Percentiles rank a stretch among this genome's conserved stretches.
phyloP scores from a whole-genome alignment of 495 filamentous ascomycete genomes.

The Symbiotaphrina buchneri region DNA sequence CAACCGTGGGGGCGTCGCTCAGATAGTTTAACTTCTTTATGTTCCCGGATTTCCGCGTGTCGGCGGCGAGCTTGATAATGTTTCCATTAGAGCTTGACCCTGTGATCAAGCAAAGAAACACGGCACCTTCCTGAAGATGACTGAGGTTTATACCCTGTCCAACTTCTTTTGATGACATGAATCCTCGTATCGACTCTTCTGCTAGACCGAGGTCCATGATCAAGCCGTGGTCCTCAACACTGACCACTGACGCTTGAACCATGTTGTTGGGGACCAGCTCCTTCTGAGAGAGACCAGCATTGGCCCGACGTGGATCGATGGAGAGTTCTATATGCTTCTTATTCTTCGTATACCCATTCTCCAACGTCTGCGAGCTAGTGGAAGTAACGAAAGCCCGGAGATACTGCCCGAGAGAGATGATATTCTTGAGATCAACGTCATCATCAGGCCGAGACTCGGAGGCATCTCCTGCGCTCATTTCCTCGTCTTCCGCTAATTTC shows the following conservation, averaged over 20 bases:
- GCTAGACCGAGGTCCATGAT: constrained; percentile 78
- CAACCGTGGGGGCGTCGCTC: constrained; percentile 58
- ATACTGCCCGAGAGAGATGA: constrained; percentile 76
- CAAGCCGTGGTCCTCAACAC: constrained; percentile 85
- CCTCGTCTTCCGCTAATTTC: constrained; percentile 32
- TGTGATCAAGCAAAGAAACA: constrained; percentile 62
- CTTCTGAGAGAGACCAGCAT: constrained; percentile 42
- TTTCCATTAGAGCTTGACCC: constrained; percentile 57
- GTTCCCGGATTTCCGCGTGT: constrained; percentile 37
- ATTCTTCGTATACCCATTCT: constrained; percentile 25
- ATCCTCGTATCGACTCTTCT: constrained; percentile 44
- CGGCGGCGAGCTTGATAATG: constrained; percentile 67
- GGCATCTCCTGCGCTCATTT: constrained; percentile 28
- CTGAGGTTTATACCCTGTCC: constrained; percentile 30
- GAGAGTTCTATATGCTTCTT: constrained; percentile 73
- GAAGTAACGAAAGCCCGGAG: constrained; percentile 68
- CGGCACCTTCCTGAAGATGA: constrained; percentile 52
- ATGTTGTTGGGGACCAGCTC: constrained; percentile 49
- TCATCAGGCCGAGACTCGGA: too few species aligned
- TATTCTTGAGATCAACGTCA: constrained; percentile 39
- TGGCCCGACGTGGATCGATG: constrained; percentile 50
- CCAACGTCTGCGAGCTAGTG: constrained; percentile 30
- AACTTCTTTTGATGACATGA: constrained; percentile 76
- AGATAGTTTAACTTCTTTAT: constrained; percentile 50
- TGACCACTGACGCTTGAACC: constrained; percentile 69